Percentiles rank a stretch among this genome's conserved stretches.
Conservation (phyloP, 75 land plant species). For the Ceratopteris richardii region DNA sequence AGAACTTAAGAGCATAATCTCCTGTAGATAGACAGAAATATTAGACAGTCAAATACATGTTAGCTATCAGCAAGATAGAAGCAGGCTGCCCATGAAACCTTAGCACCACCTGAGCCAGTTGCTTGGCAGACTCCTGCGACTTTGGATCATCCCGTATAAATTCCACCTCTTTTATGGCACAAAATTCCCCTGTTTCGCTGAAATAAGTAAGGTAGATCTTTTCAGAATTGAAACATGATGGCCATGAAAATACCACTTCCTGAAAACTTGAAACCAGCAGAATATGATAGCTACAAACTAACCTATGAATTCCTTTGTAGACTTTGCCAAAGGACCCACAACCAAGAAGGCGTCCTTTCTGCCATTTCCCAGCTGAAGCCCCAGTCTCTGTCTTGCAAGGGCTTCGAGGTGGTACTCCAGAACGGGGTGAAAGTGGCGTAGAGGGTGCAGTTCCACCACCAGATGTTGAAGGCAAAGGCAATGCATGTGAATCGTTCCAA, state of each 20-base stretch:
- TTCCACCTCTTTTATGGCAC: conserved; percentile 98
- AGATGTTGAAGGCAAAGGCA: conserved; percentile 23
- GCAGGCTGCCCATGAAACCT: not conserved
- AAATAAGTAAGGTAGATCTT: too few species aligned
- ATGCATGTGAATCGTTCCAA: conserved; percentile 7
- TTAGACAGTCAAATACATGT: not conserved
- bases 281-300: conserved; percentile 2
- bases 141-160: conserved; percentile 85
- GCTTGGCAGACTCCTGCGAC: conserved; percentile 83
- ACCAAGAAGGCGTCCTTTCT: conserved; percentile 85
- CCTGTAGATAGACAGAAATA: conserved; percentile 29
- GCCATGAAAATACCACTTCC: not conserved
- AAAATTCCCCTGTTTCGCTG: conserved; percentile 95
- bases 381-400: conserved; percentile 15
- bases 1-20: conserved; percentile 57
- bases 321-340: conserved; percentile 93
- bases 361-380: conserved; percentile 49
- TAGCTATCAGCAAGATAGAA: not conserved
- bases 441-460: conserved; percentile 5
- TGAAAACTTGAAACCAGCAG: not conserved
- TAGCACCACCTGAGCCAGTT: conserved; percentile 47
- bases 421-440: conserved; percentile 15
- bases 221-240: conserved; percentile 3
- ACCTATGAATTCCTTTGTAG: conserved; percentile 71
- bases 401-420: conserved; percentile 6